Conservation (phyloP, 805 yeast species). For the Peterozyma xylosa region DNA sequence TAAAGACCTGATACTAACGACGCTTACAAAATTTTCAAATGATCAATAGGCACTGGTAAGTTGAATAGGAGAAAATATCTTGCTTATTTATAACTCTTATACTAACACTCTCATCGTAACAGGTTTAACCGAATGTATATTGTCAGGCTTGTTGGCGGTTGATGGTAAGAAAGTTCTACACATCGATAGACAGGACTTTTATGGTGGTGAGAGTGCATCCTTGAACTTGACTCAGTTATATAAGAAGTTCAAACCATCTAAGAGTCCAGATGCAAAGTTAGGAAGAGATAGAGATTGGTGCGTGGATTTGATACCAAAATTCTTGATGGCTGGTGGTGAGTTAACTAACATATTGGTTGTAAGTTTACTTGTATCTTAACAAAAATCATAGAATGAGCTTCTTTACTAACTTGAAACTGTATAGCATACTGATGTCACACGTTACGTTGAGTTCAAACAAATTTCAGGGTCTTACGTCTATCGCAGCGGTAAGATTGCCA, state of each 20-base stretch:
- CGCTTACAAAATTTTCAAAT: not conserved
- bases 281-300: constrained; percentile 98
- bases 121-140: constrained; percentile 95
- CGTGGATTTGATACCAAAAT: constrained; percentile 93
- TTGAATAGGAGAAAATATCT: not conserved
- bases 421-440: constrained; percentile 84
- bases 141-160: constrained; percentile 90
- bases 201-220: constrained; percentile 91
- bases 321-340: constrained; percentile 96
- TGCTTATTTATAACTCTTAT: not conserved
- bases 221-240: constrained; percentile 67
- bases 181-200: constrained; percentile 92
- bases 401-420: not conserved
- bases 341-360: constrained; percentile 81
- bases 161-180: constrained; percentile 97
- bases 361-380: not conserved
- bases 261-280: constrained; percentile 56
- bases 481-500: constrained; percentile 83
- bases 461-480: constrained; percentile 94
- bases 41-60: constrained; percentile 22
- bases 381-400: not conserved
- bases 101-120: constrained; percentile 12
- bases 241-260: constrained; percentile 79
- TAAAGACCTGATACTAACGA: too few relatives aligned
- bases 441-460: constrained; percentile 94